These are phyloP conservation scores for Polygonum maritimum DNA, from an alignment of 148 eudicot species.

Conservation along the genomic window DNA sequence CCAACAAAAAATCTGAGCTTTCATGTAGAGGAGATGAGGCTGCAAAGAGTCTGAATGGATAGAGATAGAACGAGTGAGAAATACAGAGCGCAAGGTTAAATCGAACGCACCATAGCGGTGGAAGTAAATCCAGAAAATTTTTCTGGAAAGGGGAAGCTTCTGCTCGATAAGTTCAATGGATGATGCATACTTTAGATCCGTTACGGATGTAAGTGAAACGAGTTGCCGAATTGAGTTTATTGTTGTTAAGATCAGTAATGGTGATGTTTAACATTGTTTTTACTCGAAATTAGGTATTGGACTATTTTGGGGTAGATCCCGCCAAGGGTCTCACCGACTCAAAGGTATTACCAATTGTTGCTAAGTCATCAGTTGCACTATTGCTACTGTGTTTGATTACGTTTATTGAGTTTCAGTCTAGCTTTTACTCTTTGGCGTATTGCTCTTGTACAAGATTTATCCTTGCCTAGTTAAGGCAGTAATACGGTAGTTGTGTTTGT, in stretches of 20 bases:
- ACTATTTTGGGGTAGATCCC: constrained; percentile 70
- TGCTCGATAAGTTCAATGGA: constrained; percentile 43
- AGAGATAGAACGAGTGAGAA: too few relatives aligned
- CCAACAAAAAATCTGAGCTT: too few relatives aligned
- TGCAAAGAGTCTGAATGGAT: too few relatives aligned
- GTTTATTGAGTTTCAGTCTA: neutral
- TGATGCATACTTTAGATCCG: constrained; percentile 86
- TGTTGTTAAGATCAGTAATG: constrained; percentile 4
- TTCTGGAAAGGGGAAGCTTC: constrained; percentile 1
- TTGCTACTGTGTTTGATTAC: neutral
- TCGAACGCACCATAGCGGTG: too few relatives aligned
- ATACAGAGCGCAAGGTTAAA: too few relatives aligned
- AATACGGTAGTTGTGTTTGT: neutral
- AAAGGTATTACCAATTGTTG: constrained; percentile 40
- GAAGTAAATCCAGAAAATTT: too few relatives aligned
- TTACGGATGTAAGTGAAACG: constrained; percentile 40
- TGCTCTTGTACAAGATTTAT: neutral
- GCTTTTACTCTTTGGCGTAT: neutral
- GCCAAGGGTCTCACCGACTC: constrained; percentile 67
- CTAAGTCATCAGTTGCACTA: neutral
- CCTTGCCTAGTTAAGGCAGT: neutral
- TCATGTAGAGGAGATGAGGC: too few relatives aligned
- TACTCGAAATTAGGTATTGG: constrained; percentile 48
- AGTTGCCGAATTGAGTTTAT: neutral
- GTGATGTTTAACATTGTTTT: neutral